Conservation (phyloP, 2,329 filamentous ascomycete species). For the Fusarium scirpi region DNA sequence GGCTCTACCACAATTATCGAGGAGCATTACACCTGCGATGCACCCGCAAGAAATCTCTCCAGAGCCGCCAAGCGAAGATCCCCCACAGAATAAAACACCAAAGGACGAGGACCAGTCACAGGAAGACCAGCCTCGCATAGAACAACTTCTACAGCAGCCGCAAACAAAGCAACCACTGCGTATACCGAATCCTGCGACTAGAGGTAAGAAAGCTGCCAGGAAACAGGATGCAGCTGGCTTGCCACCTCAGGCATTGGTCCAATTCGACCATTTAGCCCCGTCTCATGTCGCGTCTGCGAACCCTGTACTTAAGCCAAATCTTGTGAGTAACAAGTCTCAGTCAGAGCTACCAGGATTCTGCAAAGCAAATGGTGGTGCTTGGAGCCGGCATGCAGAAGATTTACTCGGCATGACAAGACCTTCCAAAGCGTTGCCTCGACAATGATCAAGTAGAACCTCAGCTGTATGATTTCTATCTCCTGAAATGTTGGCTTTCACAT, state of each 20-base stretch:
- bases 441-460: not conserved
- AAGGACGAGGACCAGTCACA: not conserved
- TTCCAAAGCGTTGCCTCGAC: conserved; percentile 37
- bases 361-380: conserved; percentile 70
- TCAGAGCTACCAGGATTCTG: conserved; percentile 57
- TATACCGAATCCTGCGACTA: conserved; percentile 62
- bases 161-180: conserved; percentile 34
- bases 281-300: conserved; percentile 14
- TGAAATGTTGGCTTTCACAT: not conserved
- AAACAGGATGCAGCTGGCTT: conserved; percentile 64
- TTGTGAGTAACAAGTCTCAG: not conserved
- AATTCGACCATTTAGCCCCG: conserved; percentile 48
- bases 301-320: conserved; percentile 1
- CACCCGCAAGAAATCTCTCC: not conserved
- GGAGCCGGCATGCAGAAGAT: conserved; percentile 77
- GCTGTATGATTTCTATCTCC: not conserved
- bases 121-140: not conserved
- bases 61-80: not conserved
- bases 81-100: conserved; percentile 1
- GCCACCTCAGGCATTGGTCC: conserved; percentile 58
- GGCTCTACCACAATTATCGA: not conserved
- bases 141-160: conserved; percentile 7
- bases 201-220: conserved; percentile 65
- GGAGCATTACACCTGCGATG: not conserved
- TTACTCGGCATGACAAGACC: conserved; percentile 72